Evolutionary conservation across 306 rosid species (phyloP).

Genomic region (Erythrophleum fordii): DNA sequence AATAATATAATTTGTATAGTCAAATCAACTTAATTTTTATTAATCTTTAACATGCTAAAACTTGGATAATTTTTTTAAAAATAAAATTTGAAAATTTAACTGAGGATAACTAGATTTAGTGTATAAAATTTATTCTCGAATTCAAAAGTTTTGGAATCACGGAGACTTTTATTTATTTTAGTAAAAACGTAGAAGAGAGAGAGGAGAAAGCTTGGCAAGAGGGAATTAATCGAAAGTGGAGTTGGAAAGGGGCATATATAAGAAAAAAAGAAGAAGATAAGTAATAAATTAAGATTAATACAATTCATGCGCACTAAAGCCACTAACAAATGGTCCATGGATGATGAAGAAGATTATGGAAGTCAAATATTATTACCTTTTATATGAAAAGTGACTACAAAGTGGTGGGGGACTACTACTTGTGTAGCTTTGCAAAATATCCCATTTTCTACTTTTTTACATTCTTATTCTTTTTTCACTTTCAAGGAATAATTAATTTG

Average conservation of each 20-base stretch:
- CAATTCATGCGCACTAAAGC: slow-evolving; percentile 49
- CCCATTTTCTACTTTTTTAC: neutral
- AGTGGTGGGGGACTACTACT: too few relatives aligned
- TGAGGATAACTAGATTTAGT: neutral
- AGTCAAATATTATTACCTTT: slow-evolving; percentile 41
- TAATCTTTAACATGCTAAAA: too few relatives aligned
- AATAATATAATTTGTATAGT: too few relatives aligned
- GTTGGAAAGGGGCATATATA: slow-evolving; percentile 22
- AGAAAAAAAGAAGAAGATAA: neutral
- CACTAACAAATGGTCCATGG: slow-evolving; percentile 38
- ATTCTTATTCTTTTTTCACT: too few relatives aligned
- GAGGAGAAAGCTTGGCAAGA: too few relatives aligned
- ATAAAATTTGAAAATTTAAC: too few relatives aligned
- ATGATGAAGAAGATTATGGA: slow-evolving; percentile 11
- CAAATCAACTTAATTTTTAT: too few relatives aligned
- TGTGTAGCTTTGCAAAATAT: neutral
- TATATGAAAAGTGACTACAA: slow-evolving; percentile 36
- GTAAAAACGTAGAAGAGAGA: neutral
- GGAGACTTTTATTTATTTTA: neutral
- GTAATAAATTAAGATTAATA: slow-evolving; percentile 8
- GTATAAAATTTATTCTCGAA: neutral
- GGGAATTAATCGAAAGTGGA: too few relatives aligned
- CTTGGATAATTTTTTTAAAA: too few relatives aligned
- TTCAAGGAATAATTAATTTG: too few relatives aligned
- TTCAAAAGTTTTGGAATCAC: neutral